Conservation (phyloP, 176 grass and related monocot genomes). For the Triticum dicoccoides region DNA sequence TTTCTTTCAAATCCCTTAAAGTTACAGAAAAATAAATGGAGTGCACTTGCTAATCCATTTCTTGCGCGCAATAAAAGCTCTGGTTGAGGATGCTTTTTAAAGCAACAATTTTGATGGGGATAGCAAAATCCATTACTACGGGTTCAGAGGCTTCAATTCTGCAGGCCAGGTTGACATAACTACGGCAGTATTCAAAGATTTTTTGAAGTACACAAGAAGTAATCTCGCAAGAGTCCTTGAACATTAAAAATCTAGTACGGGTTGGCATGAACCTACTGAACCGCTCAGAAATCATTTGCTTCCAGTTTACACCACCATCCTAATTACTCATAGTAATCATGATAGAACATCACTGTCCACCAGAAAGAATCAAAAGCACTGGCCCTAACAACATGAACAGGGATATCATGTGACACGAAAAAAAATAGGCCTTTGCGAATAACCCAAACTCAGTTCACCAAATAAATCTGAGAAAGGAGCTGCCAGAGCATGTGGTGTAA, state of each 20-base stretch:
- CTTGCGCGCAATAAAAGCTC: background rate
- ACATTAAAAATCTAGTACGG: constrained; percentile 29
- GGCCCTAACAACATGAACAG: background rate
- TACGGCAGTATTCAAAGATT: constrained; percentile 51
- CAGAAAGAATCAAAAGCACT: constrained; percentile 28
- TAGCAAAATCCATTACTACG: constrained; percentile 14
- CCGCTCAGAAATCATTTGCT: constrained; percentile 25
- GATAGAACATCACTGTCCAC: constrained; percentile 13
- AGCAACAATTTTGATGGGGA: constrained; percentile 29
- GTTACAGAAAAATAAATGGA: background rate
- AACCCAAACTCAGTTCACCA: constrained; percentile 1
- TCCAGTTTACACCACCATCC: constrained; percentile 35
- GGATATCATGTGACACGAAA: background rate
- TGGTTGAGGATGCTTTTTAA: constrained; percentile 27
- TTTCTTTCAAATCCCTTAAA: background rate
- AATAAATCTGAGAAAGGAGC: constrained; percentile 26
- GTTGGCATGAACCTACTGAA: constrained; percentile 34
- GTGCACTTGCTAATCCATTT: background rate
- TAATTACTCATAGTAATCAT: constrained; percentile 24
- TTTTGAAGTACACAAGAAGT: constrained; percentile 26
- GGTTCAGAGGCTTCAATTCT: constrained; percentile 37
- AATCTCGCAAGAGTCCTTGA: constrained; percentile 11
- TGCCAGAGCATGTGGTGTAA: background rate
- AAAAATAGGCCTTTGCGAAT: constrained; percentile 12
- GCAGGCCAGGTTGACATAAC: constrained; percentile 36